phyloP scores from a whole-genome alignment of 1,284 basidiomycete genomes.

The Marasmius oreades region DNA sequence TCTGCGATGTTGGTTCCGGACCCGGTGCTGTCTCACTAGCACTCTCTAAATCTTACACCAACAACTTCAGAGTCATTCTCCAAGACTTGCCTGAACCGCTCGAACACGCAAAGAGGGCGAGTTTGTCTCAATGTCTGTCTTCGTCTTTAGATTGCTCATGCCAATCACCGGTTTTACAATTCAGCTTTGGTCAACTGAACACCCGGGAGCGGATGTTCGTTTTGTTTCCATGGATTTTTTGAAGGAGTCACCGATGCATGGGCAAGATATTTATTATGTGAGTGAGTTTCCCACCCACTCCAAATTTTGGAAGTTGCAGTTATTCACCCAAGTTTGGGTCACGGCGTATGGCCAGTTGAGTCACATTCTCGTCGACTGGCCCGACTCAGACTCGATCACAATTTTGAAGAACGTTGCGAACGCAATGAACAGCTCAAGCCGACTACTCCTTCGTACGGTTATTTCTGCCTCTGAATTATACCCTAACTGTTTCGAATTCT shows the following conservation, averaged over 20 bases:
- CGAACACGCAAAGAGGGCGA: constrained; percentile 2
- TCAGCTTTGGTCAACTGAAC: not conserved
- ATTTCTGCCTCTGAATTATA: no score
- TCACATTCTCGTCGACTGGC: constrained; percentile 12
- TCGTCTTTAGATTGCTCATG: not conserved
- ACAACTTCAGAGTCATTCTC: not conserved
- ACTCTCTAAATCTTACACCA: no score
- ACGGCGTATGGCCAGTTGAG: not conserved
- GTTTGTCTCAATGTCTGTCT: not conserved
- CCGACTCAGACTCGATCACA: constrained; percentile 1
- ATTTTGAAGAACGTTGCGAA: constrained; percentile 7
- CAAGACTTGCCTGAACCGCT: constrained; percentile 8
- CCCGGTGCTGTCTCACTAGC: no score
- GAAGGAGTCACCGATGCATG: not conserved
- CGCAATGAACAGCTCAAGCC: constrained; percentile 3
- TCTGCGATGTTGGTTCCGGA: no score
- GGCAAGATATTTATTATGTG: constrained; percentile 11
- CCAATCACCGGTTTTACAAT: no score
- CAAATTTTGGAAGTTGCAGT: no score
- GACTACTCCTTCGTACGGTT: constrained; percentile 11
- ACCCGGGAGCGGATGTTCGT: not conserved
- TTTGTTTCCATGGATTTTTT: constrained; percentile 9
- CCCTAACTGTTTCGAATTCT: not conserved
- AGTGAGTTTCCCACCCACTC: not conserved
- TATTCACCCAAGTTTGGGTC: not conserved